Conservation (phyloP, 768 basidiomycete species). For the Nidularia pulvinata region DNA sequence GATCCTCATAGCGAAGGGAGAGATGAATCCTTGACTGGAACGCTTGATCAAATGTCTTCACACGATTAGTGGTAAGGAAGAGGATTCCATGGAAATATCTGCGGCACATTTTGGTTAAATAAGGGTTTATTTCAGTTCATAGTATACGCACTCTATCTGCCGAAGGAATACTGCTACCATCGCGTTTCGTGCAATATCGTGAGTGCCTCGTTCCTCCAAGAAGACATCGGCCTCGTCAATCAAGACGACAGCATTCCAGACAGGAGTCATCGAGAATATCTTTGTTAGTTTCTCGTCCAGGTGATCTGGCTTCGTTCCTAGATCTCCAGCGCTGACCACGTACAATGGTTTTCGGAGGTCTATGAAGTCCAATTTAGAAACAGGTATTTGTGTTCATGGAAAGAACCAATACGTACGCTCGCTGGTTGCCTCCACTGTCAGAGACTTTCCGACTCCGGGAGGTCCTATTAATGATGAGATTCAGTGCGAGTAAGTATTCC, state of each 20-base stretch:
- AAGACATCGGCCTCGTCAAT: neutral
- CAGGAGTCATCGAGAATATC: neutral
- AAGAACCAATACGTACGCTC: neutral
- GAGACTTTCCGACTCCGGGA: neutral
- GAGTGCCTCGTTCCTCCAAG: neutral
- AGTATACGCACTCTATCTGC: too few relatives aligned
- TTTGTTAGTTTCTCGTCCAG: neutral
- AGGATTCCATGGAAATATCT: neutral
- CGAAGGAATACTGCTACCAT: neutral
- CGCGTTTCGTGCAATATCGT: neutral
- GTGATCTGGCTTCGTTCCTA: neutral
- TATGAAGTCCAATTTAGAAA: too few relatives aligned
- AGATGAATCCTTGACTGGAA: slow-evolving; percentile 21
- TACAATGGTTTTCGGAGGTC: neutral
- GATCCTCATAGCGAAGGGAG: slow-evolving; percentile 25
- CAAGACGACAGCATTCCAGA: neutral
- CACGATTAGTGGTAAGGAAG: neutral
- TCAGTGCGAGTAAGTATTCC: too few relatives aligned
- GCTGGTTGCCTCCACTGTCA: neutral
- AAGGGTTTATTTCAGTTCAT: too few relatives aligned
- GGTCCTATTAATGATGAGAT: too few relatives aligned
- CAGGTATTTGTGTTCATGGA: neutral
- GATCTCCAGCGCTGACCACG: neutral
- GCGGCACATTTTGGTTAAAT: too few relatives aligned
- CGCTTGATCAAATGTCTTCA: neutral